Percentiles rank a stretch among this genome's conserved stretches.
These are phyloP conservation scores for Cyclocybe cylindracea DNA, from an alignment of 768 basidiomycete species.

Conservation along the genomic window DNA sequence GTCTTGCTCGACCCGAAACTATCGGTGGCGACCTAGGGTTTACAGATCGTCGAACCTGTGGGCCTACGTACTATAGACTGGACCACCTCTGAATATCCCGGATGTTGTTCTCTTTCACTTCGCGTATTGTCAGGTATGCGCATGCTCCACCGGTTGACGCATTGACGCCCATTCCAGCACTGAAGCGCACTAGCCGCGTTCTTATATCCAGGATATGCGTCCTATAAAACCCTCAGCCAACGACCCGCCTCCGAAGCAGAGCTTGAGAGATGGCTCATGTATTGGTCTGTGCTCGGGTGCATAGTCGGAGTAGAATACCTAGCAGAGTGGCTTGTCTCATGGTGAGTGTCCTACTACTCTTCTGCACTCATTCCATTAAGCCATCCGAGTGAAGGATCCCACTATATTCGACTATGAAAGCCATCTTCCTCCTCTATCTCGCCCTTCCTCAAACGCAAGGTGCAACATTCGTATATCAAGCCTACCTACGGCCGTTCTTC, in stretches of 20 bases:
- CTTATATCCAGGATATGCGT: conserved; percentile 92
- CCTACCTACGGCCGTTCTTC: conserved; percentile 83
- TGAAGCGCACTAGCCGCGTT: conserved; percentile 73
- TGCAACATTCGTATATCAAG: conserved; percentile 80
- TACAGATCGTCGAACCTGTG: neutral
- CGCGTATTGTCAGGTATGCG: conserved; percentile 47
- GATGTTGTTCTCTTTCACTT: conserved; percentile 54
- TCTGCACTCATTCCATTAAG: neutral
- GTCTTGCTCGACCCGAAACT: neutral
- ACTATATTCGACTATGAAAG: conserved; percentile 83
- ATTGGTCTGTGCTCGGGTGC: conserved; percentile 90
- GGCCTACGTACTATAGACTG: neutral
- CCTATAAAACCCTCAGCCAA: conserved; percentile 91
- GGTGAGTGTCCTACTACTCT: conserved; percentile 48
- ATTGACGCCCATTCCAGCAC: neutral
- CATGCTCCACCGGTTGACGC: neutral
- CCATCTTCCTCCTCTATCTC: conserved; percentile 84
- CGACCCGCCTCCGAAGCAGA: conserved; percentile 84
- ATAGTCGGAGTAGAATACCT: conserved; percentile 82
- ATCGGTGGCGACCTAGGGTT: no score
- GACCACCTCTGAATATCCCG: neutral
- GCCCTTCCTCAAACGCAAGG: conserved; percentile 89
- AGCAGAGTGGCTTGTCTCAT: conserved; percentile 85
- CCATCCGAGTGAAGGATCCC: conserved; percentile 64
- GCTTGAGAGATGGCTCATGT: conserved; percentile 95